Evolutionary conservation across 2,329 filamentous ascomycete species (phyloP).

Genomic region (Colletotrichum caudatum): DNA sequence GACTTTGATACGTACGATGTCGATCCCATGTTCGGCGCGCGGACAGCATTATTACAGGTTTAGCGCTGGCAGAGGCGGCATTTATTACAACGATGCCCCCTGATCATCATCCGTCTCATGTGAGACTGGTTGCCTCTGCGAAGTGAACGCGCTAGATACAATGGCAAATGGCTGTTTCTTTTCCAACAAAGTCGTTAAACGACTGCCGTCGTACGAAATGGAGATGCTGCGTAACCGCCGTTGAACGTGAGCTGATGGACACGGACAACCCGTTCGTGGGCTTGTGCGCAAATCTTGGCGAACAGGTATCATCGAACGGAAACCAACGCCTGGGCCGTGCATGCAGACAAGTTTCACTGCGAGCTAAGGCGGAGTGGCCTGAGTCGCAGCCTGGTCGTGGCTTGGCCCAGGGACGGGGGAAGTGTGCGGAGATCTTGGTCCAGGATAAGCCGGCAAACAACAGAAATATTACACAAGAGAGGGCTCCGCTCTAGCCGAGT

Average conservation of each 20-base stretch:
- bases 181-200: not conserved
- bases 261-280: slow-evolving; percentile 27
- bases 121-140: too few relatives aligned
- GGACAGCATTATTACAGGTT: slow-evolving; percentile 13
- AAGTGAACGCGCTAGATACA: not conserved
- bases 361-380: slow-evolving; percentile 4
- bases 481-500: slow-evolving; percentile 11
- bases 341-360: slow-evolving; percentile 26
- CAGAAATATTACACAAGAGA: slow-evolving; percentile 16
- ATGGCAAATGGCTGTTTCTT: not conserved
- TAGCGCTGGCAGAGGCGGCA: slow-evolving; percentile 14
- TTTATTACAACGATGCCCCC: not conserved
- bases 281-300: slow-evolving; percentile 26
- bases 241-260: not conserved
- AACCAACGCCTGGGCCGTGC: slow-evolving; percentile 5
- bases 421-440: slow-evolving; percentile 2
- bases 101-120: not conserved
- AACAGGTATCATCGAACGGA: slow-evolving; percentile 20
- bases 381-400: slow-evolving; percentile 26
- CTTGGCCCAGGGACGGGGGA: not conserved
- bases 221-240: not conserved
- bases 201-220: not conserved
- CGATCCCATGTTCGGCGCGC: slow-evolving; percentile 33
- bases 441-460: not conserved
- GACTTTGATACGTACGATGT: slow-evolving; percentile 21